phyloP scores from a whole-genome alignment of 129 eudicot genomes.

The Glebionis coronaria region DNA sequence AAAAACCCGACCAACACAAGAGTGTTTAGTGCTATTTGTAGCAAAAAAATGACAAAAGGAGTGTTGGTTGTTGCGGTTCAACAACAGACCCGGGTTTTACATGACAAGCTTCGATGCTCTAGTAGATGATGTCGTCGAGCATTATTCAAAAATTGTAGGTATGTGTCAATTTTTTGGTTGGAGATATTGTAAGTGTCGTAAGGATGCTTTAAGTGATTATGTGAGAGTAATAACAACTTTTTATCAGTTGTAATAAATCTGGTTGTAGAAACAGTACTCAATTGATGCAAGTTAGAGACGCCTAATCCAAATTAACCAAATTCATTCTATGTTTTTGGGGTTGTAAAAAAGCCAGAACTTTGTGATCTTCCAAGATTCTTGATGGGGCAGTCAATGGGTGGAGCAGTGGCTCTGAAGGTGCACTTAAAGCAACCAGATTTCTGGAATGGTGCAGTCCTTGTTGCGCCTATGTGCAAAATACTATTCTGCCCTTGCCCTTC shows the following conservation, averaged over 20 bases:
- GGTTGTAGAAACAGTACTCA: too few relatives aligned
- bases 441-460: constrained; percentile 93
- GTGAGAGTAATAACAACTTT: too few relatives aligned
- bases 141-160: constrained; percentile 77
- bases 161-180: constrained; percentile 20
- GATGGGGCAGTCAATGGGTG: constrained; percentile 93
- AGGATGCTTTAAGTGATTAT: too few relatives aligned
- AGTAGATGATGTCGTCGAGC: constrained; percentile 77
- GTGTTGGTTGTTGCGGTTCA: too few relatives aligned
- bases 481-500: constrained; percentile 22
- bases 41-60: too few relatives aligned
- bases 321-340: neutral
- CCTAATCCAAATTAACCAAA: neutral
- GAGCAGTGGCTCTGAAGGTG: constrained; percentile 89
- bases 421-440: constrained; percentile 81
- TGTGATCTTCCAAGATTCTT: constrained; percentile 63
- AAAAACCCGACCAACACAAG: too few relatives aligned
- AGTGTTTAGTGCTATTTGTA: too few relatives aligned
- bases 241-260: too few relatives aligned
- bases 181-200: neutral
- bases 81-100: too few relatives aligned
- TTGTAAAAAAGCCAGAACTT: constrained; percentile 71
- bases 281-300: neutral
- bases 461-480: constrained; percentile 99
- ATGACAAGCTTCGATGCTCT: constrained; percentile 60